These are phyloP conservation scores for Coccomyxa sp. DNA, from an alignment of 139 green algal genomes.

Conservation along the genomic window DNA sequence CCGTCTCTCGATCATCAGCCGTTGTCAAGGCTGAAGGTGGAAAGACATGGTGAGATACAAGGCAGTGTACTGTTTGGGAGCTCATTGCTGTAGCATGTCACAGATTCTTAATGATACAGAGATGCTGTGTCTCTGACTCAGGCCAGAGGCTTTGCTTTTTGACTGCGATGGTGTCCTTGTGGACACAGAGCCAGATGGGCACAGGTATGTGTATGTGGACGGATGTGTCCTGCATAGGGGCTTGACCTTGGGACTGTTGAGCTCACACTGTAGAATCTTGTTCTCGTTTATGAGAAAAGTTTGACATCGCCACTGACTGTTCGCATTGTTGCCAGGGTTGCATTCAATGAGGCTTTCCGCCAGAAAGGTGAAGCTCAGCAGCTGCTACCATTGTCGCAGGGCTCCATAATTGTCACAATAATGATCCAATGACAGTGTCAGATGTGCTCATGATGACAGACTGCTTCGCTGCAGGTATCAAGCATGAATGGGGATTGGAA, in stretches of 20 bases:
- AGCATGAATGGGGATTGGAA: constrained; percentile 84
- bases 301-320: too few relatives aligned
- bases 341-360: constrained; percentile 93
- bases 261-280: too few relatives aligned
- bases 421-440: neutral
- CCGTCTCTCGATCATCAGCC: too few relatives aligned
- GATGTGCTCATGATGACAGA: neutral
- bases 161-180: constrained; percentile 93
- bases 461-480: constrained; percentile 45
- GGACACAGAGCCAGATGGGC: constrained; percentile 92
- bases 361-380: neutral
- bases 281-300: too few relatives aligned
- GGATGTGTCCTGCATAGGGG: too few relatives aligned
- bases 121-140: neutral
- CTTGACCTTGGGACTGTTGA: too few relatives aligned
- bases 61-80: too few relatives aligned
- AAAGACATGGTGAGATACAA: too few relatives aligned
- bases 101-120: too few relatives aligned
- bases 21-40: too few relatives aligned
- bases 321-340: constrained; percentile 35
- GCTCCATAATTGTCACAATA: neutral
- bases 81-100: too few relatives aligned
- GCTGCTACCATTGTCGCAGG: neutral
- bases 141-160: constrained; percentile 60
- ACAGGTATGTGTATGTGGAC: constrained; percentile 21